phyloP scores from a whole-genome alignment of 768 basidiomycete genomes.

The Rhodotorula kratochvilovae region DNA sequence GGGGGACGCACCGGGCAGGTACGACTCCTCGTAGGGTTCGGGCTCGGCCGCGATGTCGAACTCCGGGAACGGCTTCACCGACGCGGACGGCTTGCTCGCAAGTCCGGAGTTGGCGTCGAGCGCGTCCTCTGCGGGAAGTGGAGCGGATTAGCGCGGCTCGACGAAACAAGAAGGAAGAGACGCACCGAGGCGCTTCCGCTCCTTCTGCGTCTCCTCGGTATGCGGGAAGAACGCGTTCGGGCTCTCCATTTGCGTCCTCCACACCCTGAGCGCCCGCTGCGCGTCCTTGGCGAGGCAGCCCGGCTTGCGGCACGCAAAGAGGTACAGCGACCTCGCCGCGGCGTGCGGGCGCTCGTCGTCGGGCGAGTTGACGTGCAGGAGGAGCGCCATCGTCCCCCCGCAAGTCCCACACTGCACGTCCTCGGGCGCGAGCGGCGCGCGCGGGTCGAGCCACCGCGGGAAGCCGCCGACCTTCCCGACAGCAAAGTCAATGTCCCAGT shows the following conservation, averaged over 20 bases:
- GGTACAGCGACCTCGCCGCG: slow-evolving; percentile 37
- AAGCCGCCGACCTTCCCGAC: slow-evolving; percentile 40
- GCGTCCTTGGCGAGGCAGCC: slow-evolving; percentile 20
- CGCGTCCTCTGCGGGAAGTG: not conserved
- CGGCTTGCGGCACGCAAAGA: slow-evolving; percentile 31
- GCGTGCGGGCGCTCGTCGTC: slow-evolving; percentile 39
- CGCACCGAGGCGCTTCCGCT: slow-evolving; percentile 17
- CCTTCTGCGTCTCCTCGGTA: slow-evolving; percentile 12
- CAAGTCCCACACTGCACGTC: slow-evolving; percentile 31
- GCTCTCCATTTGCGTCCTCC: slow-evolving; percentile 28
- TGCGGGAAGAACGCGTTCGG: slow-evolving; percentile 39
- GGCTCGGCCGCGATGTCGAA: slow-evolving; percentile 29
- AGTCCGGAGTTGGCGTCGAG: not conserved
- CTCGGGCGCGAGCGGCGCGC: slow-evolving; percentile 18
- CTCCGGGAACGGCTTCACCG: slow-evolving; percentile 17
- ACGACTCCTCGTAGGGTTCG: slow-evolving; percentile 38
- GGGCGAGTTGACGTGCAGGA: slow-evolving; percentile 41
- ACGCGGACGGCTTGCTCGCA: not conserved
- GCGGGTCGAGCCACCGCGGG: slow-evolving; percentile 39
- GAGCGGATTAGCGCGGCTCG: not conserved
- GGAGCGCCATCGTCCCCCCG: slow-evolving; percentile 25
- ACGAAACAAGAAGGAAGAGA: not conserved
- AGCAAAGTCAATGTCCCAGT: slow-evolving; percentile 38
- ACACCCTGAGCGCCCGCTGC: slow-evolving; percentile 4
- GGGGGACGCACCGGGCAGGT: slow-evolving; percentile 11